Conservation (phyloP, 257 asterid genomes). For the Buddleja alternifolia region DNA sequence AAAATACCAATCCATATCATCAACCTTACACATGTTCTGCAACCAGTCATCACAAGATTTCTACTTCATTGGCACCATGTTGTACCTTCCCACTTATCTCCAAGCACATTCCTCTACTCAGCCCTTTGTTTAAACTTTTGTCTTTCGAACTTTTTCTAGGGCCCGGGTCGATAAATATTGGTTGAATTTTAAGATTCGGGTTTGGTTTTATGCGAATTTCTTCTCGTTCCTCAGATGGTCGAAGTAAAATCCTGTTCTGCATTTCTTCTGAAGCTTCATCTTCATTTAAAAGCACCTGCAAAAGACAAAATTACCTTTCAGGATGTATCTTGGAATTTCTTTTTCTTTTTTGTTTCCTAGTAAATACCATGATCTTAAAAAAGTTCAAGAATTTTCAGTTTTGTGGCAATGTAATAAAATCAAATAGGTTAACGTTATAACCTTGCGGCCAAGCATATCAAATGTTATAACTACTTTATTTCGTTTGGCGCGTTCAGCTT, state of each 20-base stretch:
- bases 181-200: constrained; percentile 73
- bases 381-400: background rate
- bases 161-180: constrained; percentile 79
- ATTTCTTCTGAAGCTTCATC: constrained; percentile 72
- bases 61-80: constrained; percentile 54
- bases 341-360: background rate
- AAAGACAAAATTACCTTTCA: constrained; percentile 11
- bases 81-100: constrained; percentile 95
- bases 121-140: constrained; percentile 38
- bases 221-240: constrained; percentile 63
- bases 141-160: constrained; percentile 57
- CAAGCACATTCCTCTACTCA: constrained; percentile 66
- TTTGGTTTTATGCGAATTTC: constrained; percentile 74
- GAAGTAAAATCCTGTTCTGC: constrained; percentile 63
- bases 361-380: background rate
- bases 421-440: constrained; percentile 31
- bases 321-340: background rate
- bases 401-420: background rate
- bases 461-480: constrained; percentile 79
- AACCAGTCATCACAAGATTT: constrained; percentile 23
- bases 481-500: constrained; percentile 75
- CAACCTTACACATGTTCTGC: too few species aligned
- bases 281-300: constrained; percentile 84
- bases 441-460: constrained; percentile 98
- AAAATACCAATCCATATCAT: too few species aligned